phyloP scores from a whole-genome alignment of 352 stramenopile genomes.

The Pythium aristosporum region DNA sequence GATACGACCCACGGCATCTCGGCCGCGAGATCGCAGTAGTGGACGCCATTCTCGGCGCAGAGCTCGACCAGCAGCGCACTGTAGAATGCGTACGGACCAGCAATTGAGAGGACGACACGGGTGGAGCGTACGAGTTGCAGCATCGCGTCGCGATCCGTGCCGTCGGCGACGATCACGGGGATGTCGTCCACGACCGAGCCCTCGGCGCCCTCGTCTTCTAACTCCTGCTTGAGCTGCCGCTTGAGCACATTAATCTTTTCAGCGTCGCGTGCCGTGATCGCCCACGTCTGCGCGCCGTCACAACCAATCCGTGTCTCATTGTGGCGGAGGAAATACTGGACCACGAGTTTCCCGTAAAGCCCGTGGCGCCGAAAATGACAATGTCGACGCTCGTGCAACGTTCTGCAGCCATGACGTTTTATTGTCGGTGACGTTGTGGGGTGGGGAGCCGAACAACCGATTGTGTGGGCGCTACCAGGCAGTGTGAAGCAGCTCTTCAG shows the following conservation, averaged over 20 bases:
- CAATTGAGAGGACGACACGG: conserved; percentile 69
- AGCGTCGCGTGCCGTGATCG: conserved; percentile 78
- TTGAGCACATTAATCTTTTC: conserved; percentile 62
- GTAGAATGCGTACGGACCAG: conserved; percentile 79
- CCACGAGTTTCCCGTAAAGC: conserved; percentile 77
- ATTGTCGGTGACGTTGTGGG: too few species aligned
- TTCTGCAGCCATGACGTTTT: too few species aligned
- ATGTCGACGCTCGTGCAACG: conserved; percentile 30
- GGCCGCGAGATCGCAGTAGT: conserved; percentile 91
- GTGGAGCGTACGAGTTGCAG: conserved; percentile 59
- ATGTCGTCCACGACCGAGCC: conserved; percentile 27
- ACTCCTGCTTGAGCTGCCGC: conserved; percentile 24
- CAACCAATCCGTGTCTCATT: conserved; percentile 22
- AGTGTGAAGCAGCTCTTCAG: too few species aligned
- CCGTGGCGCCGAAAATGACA: conserved; percentile 84
- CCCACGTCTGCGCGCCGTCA: conserved; percentile 56
- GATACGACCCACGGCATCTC: conserved; percentile 75
- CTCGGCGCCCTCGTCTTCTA: conserved; percentile 18
- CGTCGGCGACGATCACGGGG: conserved; percentile 47
- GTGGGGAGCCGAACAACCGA: too few species aligned
- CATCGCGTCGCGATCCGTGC: conserved; percentile 45
- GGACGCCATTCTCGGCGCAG: conserved; percentile 82
- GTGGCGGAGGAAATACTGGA: conserved; percentile 56
- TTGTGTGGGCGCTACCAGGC: too few species aligned
- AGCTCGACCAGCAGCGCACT: conserved; percentile 66